Conservation (phyloP, 495 filamentous ascomycete species). For the Penicillium lagena region DNA sequence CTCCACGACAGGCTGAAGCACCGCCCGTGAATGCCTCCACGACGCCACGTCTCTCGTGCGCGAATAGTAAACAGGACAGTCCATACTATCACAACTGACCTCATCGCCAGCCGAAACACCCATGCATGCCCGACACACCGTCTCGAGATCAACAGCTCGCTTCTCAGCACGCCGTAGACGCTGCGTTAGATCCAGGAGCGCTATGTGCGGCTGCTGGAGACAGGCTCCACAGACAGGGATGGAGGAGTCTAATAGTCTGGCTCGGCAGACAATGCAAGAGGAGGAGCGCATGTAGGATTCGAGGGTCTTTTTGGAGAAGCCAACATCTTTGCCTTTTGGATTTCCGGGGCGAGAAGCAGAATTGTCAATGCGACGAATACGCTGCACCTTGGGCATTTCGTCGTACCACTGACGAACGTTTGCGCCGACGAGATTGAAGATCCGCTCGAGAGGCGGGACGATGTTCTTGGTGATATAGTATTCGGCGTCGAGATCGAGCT, state of each 20-base stretch:
- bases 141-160: constrained; percentile 57
- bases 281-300: constrained; percentile 83
- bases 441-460: constrained; percentile 89
- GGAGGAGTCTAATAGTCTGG: constrained; percentile 50
- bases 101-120: constrained; percentile 65
- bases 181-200: constrained; percentile 54
- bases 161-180: constrained; percentile 58
- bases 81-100: constrained; percentile 78
- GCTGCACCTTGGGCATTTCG: constrained; percentile 88
- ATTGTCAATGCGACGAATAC: constrained; percentile 53
- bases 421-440: constrained; percentile 94
- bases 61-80: constrained; percentile 91
- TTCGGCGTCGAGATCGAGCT: constrained; percentile 84
- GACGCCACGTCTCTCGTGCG: constrained; percentile 62
- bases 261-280: constrained; percentile 69
- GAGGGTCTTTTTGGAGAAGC: constrained; percentile 32
- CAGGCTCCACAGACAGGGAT: constrained; percentile 60
- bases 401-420: constrained; percentile 92
- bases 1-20: constrained; percentile 50
- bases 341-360: background rate
- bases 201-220: constrained; percentile 43
- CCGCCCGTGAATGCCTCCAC: constrained; percentile 50
- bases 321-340: background rate
- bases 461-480: constrained; percentile 97
- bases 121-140: constrained; percentile 77